Evolutionary conservation across 192 early-diverging fungal species (phyloP).

Genomic region (Entomortierella parvispora): DNA sequence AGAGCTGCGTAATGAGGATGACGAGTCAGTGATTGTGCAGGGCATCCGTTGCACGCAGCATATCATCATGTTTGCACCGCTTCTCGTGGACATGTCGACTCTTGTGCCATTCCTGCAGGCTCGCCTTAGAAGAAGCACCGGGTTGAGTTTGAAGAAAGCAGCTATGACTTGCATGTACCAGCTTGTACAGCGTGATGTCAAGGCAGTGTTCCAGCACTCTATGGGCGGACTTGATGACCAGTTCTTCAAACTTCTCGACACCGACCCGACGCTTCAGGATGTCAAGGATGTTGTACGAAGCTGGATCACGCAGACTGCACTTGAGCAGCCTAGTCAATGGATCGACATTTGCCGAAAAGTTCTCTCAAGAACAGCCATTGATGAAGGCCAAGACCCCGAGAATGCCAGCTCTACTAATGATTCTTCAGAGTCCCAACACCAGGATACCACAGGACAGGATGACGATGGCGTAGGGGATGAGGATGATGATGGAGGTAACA

Average conservation of each 20-base stretch:
- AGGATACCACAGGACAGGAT: constrained; percentile 42
- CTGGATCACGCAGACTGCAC: constrained; percentile 67
- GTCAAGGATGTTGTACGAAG: constrained; percentile 70
- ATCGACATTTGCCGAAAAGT: constrained; percentile 84
- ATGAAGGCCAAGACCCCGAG: constrained; percentile 36
- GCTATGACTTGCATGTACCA: constrained; percentile 90
- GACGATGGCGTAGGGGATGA: constrained; percentile 14
- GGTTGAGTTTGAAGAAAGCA: constrained; percentile 73
- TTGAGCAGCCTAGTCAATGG: constrained; percentile 81
- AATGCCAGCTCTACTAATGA: too few relatives aligned
- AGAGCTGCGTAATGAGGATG: constrained; percentile 80
- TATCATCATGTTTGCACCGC: constrained; percentile 89
- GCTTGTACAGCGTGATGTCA: constrained; percentile 80
- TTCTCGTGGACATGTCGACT: constrained; percentile 70
- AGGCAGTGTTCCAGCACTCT: constrained; percentile 71
- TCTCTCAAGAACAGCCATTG: constrained; percentile 70
- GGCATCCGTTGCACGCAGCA: constrained; percentile 89
- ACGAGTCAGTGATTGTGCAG: constrained; percentile 81
- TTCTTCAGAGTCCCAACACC: constrained; percentile 15
- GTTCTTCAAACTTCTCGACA: constrained; percentile 83
- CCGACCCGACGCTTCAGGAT: constrained; percentile 69
- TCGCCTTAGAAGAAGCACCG: constrained; percentile 67
- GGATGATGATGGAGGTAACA: constrained; percentile 36
- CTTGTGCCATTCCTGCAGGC: constrained; percentile 81
- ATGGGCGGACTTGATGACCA: constrained; percentile 77